phyloP scores from a whole-genome alignment of 2,329 filamentous ascomycete genomes.

The Cercospora sesami region DNA sequence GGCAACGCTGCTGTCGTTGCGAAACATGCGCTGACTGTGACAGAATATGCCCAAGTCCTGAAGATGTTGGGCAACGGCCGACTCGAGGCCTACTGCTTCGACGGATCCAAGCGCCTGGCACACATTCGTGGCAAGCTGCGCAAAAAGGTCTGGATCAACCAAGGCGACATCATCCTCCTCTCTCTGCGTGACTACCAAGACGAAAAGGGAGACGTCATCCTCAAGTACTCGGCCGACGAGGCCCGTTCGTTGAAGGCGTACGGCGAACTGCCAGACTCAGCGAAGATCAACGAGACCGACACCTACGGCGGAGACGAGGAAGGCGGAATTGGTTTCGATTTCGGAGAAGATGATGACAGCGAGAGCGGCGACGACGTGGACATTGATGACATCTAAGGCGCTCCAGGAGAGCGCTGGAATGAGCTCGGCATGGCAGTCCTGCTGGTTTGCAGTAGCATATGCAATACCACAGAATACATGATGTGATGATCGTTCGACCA shows the following conservation, averaged over 20 bases:
- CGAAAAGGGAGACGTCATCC: constrained; percentile 88
- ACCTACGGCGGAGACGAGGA: constrained; percentile 88
- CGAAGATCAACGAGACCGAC: constrained; percentile 99
- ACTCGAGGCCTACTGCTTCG: constrained; percentile 91
- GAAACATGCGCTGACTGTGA: neutral
- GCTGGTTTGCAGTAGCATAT: neutral
- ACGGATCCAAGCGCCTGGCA: constrained; percentile 81
- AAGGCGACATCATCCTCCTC: constrained; percentile 88
- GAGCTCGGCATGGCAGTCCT: neutral
- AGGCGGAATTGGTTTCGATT: constrained; percentile 97
- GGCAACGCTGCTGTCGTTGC: neutral
- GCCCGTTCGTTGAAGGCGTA: constrained; percentile 94
- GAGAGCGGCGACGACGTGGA: constrained; percentile 75
- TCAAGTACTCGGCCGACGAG: constrained; percentile 95
- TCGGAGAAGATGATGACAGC: constrained; percentile 79
- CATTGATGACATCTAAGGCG: constrained; percentile 82
- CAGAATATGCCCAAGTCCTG: constrained; percentile 79
- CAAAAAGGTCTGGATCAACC: constrained; percentile 99
- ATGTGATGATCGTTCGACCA: neutral
- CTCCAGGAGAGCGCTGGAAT: neutral
- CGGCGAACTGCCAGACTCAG: constrained; percentile 92
- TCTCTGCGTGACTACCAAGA: constrained; percentile 91
- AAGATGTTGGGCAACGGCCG: constrained; percentile 98
- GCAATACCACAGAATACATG: neutral
- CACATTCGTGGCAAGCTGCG: constrained; percentile 94